A percentile compares a stretch with the other conserved stretches of the same genome.
Evolutionary conservation across 345 rosid genomes (phyloP).

Genomic region (Streptanthus diversifolius): DNA sequence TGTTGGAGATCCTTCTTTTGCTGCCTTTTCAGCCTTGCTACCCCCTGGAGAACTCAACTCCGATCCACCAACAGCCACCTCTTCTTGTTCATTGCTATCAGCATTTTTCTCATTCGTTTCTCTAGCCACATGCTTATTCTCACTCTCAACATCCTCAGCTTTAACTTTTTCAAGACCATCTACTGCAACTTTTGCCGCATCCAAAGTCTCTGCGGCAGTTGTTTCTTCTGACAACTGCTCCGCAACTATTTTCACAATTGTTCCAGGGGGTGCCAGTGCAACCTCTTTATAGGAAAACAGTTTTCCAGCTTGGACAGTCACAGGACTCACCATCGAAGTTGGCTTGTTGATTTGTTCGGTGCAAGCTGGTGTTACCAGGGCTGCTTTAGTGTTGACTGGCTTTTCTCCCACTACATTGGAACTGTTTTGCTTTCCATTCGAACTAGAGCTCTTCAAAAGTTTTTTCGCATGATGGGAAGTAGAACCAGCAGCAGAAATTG

Average conservation of each 20-base stretch:
- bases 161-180: slow-evolving; percentile 38
- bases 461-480: slow-evolving; percentile 49
- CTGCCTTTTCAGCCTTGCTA: slow-evolving; percentile 25
- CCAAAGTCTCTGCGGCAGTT: slow-evolving; percentile 29
- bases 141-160: slow-evolving; percentile 34
- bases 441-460: slow-evolving; percentile 71
- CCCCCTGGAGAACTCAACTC: slow-evolving; percentile 31
- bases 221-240: slow-evolving; percentile 63
- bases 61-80: slow-evolving; percentile 23
- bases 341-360: slow-evolving; percentile 55
- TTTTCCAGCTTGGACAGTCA: slow-evolving; percentile 76
- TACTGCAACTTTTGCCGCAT: slow-evolving; percentile 21
- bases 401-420: slow-evolving; percentile 48
- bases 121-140: slow-evolving; percentile 29
- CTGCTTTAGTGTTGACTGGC: slow-evolving; percentile 45
- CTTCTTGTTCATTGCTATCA: slow-evolving; percentile 34
- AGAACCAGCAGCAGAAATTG: slow-evolving; percentile 41
- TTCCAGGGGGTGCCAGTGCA: slow-evolving; percentile 96
- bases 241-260: slow-evolving; percentile 79
- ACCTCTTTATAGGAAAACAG: slow-evolving; percentile 97
- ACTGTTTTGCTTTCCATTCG: slow-evolving; percentile 54
- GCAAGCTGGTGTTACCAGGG: slow-evolving; percentile 48
- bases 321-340: slow-evolving; percentile 43
- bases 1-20: slow-evolving; percentile 29
- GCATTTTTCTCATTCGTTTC: slow-evolving; percentile 31